Evolutionary conservation across 257 asterid genomes (phyloP), one percentile per base, ranked within the genome.

Genomic region (Nicotiana paniculata): DNA sequence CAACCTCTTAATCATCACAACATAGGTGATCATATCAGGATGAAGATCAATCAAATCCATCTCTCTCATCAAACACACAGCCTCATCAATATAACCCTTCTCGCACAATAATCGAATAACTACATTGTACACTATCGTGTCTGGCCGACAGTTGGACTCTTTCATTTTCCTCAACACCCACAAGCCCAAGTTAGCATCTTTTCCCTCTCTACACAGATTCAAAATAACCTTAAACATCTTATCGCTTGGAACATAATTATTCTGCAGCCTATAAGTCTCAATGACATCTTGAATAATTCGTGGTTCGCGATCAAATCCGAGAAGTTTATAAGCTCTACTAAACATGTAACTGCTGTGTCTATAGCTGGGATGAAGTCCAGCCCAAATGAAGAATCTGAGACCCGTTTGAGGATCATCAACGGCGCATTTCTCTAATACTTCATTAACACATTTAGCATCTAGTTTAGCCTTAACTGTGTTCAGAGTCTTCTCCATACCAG

Each of bases 371-470:
- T 93, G 96, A 81, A 93, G 82, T 15, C 90, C 98, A 62, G 99
- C 96, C 99, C 99, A 95, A 33, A 95, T 86, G 78, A 95, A 95
- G 91, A 95, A 95, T 39, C 99, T 82, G 24, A 91, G 86, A 26
- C 97, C 97, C 85, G 88, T 82, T 85, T 90, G 91, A 66, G 91
- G 96, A 55, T 91, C 91, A 65, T 90, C 90, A 37, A 77, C 65
- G 2, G 88, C 91, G 30, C 92, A 92, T 59, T 83, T 87, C 85
- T 88, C 86, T 58, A 95, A 83, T 3, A 95, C 93, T 70, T 90
- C 90, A 24, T 85, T 55, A n/a, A 95, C 84, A 85, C 95, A 93
- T 4, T 78, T 70, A 68, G 89, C 72, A 80, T 91, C 91, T 63
- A 95, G 88, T 82, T 88, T 86, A 78, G 88, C 85, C 77, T 86